Evolutionary conservation across 2,329 filamentous ascomycete genomes (phyloP).

Genomic region (Paecilomyces sp.): DNA sequence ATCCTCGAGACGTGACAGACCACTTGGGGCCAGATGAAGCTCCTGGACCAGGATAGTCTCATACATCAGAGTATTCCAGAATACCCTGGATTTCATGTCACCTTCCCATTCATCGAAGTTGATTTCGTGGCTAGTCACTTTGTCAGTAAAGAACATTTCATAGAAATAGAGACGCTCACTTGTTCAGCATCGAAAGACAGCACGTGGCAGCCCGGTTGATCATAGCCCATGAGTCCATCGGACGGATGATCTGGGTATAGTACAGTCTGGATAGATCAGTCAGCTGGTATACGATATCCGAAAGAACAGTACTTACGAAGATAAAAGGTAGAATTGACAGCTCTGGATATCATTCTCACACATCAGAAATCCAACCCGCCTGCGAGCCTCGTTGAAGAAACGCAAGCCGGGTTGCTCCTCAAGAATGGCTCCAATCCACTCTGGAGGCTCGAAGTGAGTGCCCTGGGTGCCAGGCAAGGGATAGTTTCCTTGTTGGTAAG

Average conservation of each 20-base stretch:
- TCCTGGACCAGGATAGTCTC: constrained; percentile 51
- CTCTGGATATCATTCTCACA: constrained; percentile 44
- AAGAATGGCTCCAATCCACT: constrained; percentile 30
- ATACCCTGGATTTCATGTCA: constrained; percentile 50
- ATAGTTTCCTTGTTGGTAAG: constrained; percentile 45
- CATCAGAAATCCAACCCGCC: constrained; percentile 46
- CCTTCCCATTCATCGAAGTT: constrained; percentile 47
- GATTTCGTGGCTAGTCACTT: constrained; percentile 23
- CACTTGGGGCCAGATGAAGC: constrained; percentile 45
- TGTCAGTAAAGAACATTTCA: constrained; percentile 1
- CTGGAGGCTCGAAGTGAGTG: constrained; percentile 27
- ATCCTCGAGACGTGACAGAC: constrained; percentile 45
- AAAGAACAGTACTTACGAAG: constrained; percentile 27
- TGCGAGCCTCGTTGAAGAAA: constrained; percentile 50
- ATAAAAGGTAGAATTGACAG: constrained; percentile 47
- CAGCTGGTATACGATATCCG: not conserved
- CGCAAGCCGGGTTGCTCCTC: constrained; percentile 41
- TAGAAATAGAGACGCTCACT: constrained; percentile 18
- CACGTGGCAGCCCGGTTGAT: constrained; percentile 46
- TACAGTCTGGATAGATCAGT: constrained; percentile 27
- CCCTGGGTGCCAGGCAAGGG: constrained; percentile 31
- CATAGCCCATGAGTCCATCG: constrained; percentile 49
- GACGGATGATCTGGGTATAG: constrained; percentile 46
- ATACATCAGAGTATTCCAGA: constrained; percentile 51
- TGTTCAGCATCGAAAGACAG: constrained; percentile 42